Conservation (phyloP, 1,139 yeast species). For the Saccharomyces hybrid region DNA sequence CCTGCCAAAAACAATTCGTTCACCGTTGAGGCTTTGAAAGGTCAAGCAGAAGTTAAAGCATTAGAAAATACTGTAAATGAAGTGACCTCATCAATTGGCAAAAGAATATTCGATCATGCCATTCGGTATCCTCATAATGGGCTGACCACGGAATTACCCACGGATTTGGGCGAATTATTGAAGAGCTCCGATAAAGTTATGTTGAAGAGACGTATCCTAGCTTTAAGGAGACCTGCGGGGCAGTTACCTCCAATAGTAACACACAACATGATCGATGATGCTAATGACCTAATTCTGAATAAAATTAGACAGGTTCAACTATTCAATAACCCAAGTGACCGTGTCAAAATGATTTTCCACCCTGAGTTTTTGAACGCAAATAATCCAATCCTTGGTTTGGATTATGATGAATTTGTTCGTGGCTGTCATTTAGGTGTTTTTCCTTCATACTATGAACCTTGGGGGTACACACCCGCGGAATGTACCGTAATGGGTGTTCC, state of each 20-base stretch:
- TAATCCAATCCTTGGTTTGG: slow-evolving; percentile 85
- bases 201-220: slow-evolving; percentile 85
- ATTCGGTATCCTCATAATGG: slow-evolving; percentile 64
- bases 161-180: slow-evolving; percentile 63
- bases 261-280: slow-evolving; percentile 92
- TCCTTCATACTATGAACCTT: slow-evolving; percentile 96
- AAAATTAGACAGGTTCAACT: slow-evolving; percentile 86
- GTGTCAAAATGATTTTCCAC: slow-evolving; percentile 91
- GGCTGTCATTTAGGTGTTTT: slow-evolving; percentile 97
- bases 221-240: slow-evolving; percentile 71
- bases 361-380: slow-evolving; percentile 93
- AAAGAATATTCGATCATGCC: slow-evolving; percentile 82
- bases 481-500: slow-evolving; percentile 99
- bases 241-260: slow-evolving; percentile 91
- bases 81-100: slow-evolving; percentile 80
- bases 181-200: slow-evolving; percentile 83
- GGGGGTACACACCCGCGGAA: slow-evolving; percentile 99
- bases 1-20: slow-evolving; percentile 90
- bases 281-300: slow-evolving; percentile 80
- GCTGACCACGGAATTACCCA: slow-evolving; percentile 43
- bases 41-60: slow-evolving; percentile 91
- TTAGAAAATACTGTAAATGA: slow-evolving; percentile 85
- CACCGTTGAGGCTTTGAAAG: slow-evolving; percentile 93
- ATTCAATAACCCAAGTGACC: slow-evolving; percentile 80
- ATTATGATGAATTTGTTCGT: slow-evolving; percentile 92